phyloP scores from a whole-genome alignment of 1,139 yeast genomes.

The Pneumocystis murina region DNA sequence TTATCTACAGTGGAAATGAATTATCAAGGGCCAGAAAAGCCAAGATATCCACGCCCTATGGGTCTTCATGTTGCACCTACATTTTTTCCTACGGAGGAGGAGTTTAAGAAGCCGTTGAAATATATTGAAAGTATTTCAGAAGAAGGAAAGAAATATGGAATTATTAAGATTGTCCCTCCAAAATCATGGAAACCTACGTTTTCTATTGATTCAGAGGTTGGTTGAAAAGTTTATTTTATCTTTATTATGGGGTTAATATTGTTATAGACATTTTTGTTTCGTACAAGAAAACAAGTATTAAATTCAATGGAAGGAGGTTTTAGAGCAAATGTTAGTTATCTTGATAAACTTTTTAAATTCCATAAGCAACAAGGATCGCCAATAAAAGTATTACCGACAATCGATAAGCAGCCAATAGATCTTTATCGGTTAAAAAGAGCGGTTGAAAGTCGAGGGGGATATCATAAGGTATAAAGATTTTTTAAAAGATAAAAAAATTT shows the following conservation, averaged over 20 bases:
- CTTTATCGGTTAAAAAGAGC: constrained; percentile 24
- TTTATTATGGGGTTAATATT: background rate
- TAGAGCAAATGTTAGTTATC: constrained; percentile 25
- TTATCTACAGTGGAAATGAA: background rate
- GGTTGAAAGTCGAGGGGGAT: constrained; percentile 28
- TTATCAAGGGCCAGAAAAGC: background rate
- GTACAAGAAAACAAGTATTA: constrained; percentile 39
- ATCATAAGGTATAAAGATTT: constrained; percentile 20
- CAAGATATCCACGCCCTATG: constrained; percentile 15
- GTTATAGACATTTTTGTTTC: constrained; percentile 30
- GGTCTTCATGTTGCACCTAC: constrained; percentile 33
- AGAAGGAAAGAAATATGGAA: constrained; percentile 45
- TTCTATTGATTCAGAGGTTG: constrained; percentile 35
- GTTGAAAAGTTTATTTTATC: background rate
- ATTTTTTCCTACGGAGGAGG: constrained; percentile 32
- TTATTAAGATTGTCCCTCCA: constrained; percentile 57
- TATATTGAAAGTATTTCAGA: constrained; percentile 22
- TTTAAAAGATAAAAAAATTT: background rate
- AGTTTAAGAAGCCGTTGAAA: constrained; percentile 34
- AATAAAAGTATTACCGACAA: constrained; percentile 23
- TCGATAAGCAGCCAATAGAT: constrained; percentile 28
- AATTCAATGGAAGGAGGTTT: constrained; percentile 30
- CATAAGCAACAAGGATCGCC: constrained; percentile 20
- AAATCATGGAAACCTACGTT: constrained; percentile 27
- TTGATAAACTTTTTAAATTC: constrained; percentile 23